Percentiles rank a stretch among this genome's conserved stretches.
These are phyloP conservation scores for Penicillium janthinellum DNA, from an alignment of 2,329 filamentous ascomycete species.

Conservation along the genomic window DNA sequence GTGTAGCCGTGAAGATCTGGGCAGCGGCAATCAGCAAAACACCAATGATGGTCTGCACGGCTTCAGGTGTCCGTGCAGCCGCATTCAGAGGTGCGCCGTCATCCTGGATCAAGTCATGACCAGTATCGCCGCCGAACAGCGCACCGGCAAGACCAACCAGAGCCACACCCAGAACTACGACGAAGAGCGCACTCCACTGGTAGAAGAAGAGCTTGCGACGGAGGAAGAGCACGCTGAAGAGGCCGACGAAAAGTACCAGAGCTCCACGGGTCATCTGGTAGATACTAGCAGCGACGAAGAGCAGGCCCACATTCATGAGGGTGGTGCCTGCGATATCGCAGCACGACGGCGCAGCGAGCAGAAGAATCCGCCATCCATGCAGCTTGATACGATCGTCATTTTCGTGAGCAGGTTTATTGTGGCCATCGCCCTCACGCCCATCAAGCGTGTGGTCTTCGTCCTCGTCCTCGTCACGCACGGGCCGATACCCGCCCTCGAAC, in stretches of 20 bases:
- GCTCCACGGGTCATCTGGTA: slow-evolving; percentile 99
- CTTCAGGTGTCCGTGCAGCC: slow-evolving; percentile 54
- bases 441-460: slow-evolving; percentile 49
- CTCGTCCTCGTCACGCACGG: slow-evolving; percentile 57
- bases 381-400: slow-evolving; percentile 63
- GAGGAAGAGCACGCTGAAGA: slow-evolving; percentile 92
- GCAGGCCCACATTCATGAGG: slow-evolving; percentile 91
- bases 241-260: slow-evolving; percentile 89
- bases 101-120: slow-evolving; percentile 38
- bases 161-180: slow-evolving; percentile 85
- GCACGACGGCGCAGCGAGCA: slow-evolving; percentile 82
- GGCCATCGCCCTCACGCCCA: slow-evolving; percentile 43
- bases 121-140: slow-evolving; percentile 65
- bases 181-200: slow-evolving; percentile 86
- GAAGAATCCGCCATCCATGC: slow-evolving; percentile 67
- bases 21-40: slow-evolving; percentile 89
- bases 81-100: slow-evolving; percentile 33
- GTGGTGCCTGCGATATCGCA: slow-evolving; percentile 96
- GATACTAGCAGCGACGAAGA: slow-evolving; percentile 93
- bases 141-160: slow-evolving; percentile 87
- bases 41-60: slow-evolving; percentile 74
- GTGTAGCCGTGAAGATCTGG: slow-evolving; percentile 94
- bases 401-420: slow-evolving; percentile 56
- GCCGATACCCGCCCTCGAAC: slow-evolving; percentile 63
- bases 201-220: slow-evolving; percentile 77